A percentile compares a stretch with the other conserved stretches of the same genome.
These are phyloP conservation scores for Apiospora rasikravindrae DNA, from an alignment of 2,329 filamentous ascomycete genomes.

Conservation along the genomic window DNA sequence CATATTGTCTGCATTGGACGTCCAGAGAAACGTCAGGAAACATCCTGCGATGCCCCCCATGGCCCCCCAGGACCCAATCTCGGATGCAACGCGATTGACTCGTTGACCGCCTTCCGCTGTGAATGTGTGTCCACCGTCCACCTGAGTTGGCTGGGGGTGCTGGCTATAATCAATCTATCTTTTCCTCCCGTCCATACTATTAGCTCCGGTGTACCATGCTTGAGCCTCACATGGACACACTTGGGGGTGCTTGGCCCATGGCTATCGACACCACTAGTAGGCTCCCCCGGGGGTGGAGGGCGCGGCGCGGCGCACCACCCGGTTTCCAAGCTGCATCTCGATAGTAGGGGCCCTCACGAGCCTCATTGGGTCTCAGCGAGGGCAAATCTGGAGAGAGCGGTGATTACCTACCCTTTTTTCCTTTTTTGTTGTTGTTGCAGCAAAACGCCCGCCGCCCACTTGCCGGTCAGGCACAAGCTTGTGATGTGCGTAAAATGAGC, in stretches of 20 bases:
- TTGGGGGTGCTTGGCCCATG: not conserved
- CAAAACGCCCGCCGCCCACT: not conserved
- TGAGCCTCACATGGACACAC: constrained; percentile 4
- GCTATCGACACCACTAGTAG: constrained; percentile 10
- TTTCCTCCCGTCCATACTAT: not conserved
- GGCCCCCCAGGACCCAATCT: too few relatives aligned
- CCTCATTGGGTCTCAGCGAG: constrained; percentile 2
- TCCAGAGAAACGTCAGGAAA: not conserved
- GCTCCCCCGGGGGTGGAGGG: not conserved
- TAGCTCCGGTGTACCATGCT: not conserved
- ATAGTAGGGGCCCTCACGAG: not conserved
- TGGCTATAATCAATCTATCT: constrained; percentile 3
- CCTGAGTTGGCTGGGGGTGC: not conserved
- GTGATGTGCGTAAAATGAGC: not conserved
- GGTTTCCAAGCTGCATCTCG: constrained; percentile 13
- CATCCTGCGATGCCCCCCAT: not conserved
- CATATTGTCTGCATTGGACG: not conserved
- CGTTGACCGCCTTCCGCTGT: not conserved
- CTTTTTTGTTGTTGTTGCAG: not conserved
- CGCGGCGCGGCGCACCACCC: not conserved
- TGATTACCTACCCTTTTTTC: too few relatives aligned
- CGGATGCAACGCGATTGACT: not conserved
- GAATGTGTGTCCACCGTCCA: not conserved
- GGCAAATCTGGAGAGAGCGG: not conserved
- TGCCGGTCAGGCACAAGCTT: not conserved